phyloP scores from a whole-genome alignment of 1,139 yeast genomes.

The Pichia sp. region DNA sequence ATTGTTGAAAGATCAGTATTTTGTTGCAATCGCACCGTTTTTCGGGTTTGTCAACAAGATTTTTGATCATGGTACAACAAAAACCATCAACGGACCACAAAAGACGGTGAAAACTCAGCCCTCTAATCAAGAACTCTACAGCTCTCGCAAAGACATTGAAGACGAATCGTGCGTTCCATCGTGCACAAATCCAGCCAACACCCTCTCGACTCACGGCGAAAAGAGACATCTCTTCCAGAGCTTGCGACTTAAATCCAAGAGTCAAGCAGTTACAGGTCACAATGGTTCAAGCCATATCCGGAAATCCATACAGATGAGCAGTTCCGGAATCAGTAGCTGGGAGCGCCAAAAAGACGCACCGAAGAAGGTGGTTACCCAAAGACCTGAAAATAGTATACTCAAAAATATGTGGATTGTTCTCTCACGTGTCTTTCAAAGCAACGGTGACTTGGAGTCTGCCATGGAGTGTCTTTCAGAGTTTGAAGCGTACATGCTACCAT shows the following conservation, averaged over 20 bases:
- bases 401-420: conserved; percentile 57
- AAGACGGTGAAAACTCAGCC: no score
- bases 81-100: neutral
- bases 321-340: no score
- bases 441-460: conserved; percentile 51
- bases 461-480: conserved; percentile 61
- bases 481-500: no score
- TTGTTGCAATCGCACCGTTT: conserved; percentile 54
- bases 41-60: conserved; percentile 52
- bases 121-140: no score
- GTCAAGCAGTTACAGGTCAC: no score
- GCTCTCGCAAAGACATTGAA: neutral
- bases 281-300: no score
- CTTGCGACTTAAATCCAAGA: no score
- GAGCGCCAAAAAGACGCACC: no score
- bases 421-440: conserved; percentile 53
- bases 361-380: no score
- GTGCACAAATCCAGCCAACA: neutral
- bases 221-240: no score
- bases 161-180: conserved; percentile 3
- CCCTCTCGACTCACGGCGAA: conserved; percentile 18
- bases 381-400: conserved; percentile 29
- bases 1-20: conserved; percentile 52
- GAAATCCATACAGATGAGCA: no score
- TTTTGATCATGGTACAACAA: conserved; percentile 25